Base-by-base conservation (phyloP, 441 rosid species). In the Eruca vesicaria region DNA sequence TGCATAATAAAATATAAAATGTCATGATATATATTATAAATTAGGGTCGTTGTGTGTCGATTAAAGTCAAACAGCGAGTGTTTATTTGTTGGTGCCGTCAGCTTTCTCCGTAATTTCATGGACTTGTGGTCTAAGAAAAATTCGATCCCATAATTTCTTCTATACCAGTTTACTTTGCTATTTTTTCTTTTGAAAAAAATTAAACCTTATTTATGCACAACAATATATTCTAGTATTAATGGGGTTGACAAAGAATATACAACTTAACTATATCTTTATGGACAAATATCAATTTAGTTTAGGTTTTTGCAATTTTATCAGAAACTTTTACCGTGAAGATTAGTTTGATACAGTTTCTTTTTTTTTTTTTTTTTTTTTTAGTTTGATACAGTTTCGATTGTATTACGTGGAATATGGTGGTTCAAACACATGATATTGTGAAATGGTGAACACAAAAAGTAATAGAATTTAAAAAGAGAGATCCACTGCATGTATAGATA, bases 71-170 rank as follows among this genome's bases (percentile, higher is more conserved):
- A 50, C 9, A 62, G 36, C 11, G 19, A 43, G 45, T 69, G 67
- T 70, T 76, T 57, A 5, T 43, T 7, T 48, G 67, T 50, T 23
- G 61, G 6, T 58, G 10, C 68, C 45, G 72, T 71, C 76, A 35
- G 15, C 28, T 66, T 65, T n/a, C 53, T 71, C 80, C 76, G 9
- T 50, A 59, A 66, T 26, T 50, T 59, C 76, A 64, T 69, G 62
- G 50, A 70, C 29, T 76, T 64, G 15, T 32, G 35, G 50, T 65
- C 66, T 29, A 33, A 33, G 66, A 19, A 38, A 59, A 60, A 19
- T 28, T 15, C 5, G 38, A 20, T n/a, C 21, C 36, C 43, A 6
- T 28, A 28, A 6, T 33, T 59, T 53, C 19, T 18, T 19, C 2
- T 52, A 6, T 57, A 55, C 7, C 12, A 11, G 31, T 59, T 29